Conservation (phyloP, 495 filamentous ascomycete species). For the Staphylotrichum longicolle region DNA sequence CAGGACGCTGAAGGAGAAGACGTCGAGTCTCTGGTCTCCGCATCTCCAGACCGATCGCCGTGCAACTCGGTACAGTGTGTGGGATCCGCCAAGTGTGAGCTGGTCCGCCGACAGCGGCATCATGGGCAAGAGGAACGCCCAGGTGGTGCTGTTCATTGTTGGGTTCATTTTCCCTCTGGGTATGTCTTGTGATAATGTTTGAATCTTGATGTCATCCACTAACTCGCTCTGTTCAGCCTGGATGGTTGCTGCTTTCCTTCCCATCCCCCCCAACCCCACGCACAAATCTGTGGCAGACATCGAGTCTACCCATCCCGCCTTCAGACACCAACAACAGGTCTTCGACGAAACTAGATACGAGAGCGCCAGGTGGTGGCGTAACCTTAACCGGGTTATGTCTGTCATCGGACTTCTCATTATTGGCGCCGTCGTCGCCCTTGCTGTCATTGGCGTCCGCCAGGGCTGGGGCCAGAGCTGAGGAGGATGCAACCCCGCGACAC, state of each 20-base stretch:
- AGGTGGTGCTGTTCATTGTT: constrained; percentile 81
- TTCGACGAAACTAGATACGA: constrained; percentile 65
- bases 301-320: constrained; percentile 42
- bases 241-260: constrained; percentile 81
- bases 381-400: constrained; percentile 83
- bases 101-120: constrained; percentile 57
- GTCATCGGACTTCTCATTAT: constrained; percentile 75
- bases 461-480: constrained; percentile 30
- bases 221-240: constrained; percentile 55
- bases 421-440: constrained; percentile 65
- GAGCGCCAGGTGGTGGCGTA: constrained; percentile 91
- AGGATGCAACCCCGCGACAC: background rate
- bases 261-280: constrained; percentile 61
- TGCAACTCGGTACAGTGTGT: constrained; percentile 54
- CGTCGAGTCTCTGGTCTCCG: constrained; percentile 68
- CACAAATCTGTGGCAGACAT: constrained; percentile 42
- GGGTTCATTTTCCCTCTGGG: constrained; percentile 85
- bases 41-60: constrained; percentile 66
- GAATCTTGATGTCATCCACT: background rate
- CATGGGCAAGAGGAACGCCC: constrained; percentile 69
- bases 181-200: constrained; percentile 39
- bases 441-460: constrained; percentile 53
- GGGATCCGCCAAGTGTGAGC: constrained; percentile 69
- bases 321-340: constrained; percentile 37
- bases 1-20: constrained; percentile 42